Evolutionary conservation across 164 flowering plant species (phyloP).

Genomic region (Nymphaea colorata): DNA sequence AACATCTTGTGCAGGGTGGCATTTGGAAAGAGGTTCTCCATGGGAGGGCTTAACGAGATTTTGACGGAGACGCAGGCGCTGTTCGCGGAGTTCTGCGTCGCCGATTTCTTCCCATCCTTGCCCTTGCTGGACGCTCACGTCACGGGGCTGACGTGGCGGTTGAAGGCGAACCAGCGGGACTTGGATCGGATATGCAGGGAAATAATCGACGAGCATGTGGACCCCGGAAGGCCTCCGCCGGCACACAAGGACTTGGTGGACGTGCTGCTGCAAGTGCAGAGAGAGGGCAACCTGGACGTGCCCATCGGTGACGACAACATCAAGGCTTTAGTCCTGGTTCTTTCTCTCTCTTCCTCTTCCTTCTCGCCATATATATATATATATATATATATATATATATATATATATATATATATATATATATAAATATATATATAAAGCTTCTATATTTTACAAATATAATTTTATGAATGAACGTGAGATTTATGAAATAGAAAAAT

Average conservation of each 20-base stretch:
- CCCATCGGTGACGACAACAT: slow-evolving; percentile 5
- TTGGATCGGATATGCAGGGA: slow-evolving; percentile 35
- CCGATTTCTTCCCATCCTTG: slow-evolving; percentile 53
- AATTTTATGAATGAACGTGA: too few relatives aligned
- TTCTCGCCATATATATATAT: not conserved
- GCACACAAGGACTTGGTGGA: slow-evolving; percentile 41
- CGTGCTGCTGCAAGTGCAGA: slow-evolving; percentile 33
- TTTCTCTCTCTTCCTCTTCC: not conserved
- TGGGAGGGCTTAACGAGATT: slow-evolving; percentile 23
- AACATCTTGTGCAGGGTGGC: slow-evolving; percentile 5
- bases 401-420: too few relatives aligned
- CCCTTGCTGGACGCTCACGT: slow-evolving; percentile 28
- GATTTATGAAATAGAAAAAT: too few relatives aligned
- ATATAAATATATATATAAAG: too few relatives aligned
- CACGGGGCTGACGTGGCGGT: slow-evolving; percentile 31
- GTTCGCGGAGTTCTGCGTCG: slow-evolving; percentile 43
- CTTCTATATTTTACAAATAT: too few relatives aligned
- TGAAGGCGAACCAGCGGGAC: slow-evolving; percentile 14
- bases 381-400: too few relatives aligned
- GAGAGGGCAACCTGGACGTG: not conserved
- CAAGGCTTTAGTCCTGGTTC: slow-evolving; percentile 11
- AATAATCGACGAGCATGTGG: slow-evolving; percentile 32
- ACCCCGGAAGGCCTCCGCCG: slow-evolving; percentile 1
- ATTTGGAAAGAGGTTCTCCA: not conserved
- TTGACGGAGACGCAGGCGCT: slow-evolving; percentile 35